Evolutionary conservation across 805 yeast species (phyloP).

Genomic region (Lipomyces sp.): DNA sequence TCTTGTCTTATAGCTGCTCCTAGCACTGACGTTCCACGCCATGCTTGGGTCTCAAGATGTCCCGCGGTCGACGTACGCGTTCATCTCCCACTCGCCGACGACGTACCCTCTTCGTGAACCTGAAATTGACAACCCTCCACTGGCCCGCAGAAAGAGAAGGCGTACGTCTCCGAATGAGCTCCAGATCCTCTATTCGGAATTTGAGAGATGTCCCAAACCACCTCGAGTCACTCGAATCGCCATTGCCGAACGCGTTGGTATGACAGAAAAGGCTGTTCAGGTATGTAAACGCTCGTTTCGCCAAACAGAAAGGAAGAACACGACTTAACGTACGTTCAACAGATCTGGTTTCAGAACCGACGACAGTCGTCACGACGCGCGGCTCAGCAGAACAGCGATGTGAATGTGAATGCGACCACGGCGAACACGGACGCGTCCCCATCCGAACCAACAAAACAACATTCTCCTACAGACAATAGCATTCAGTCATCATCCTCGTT

Average conservation of each 20-base stretch:
- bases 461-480: background rate
- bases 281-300: slow-evolving; percentile 15
- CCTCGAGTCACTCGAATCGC: slow-evolving; percentile 73
- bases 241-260: slow-evolving; percentile 78
- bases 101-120: slow-evolving; percentile 86
- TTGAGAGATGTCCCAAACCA: slow-evolving; percentile 78
- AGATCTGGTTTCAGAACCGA: slow-evolving; percentile 95
- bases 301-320: background rate
- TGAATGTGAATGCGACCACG: slow-evolving; percentile 13
- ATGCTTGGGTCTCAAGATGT: slow-evolving; percentile 20
- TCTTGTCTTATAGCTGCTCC: background rate
- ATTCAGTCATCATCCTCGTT: slow-evolving; percentile 12
- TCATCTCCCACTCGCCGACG: slow-evolving; percentile 89
- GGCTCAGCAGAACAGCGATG: slow-evolving; percentile 6
- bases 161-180: slow-evolving; percentile 91
- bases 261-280: slow-evolving; percentile 98
- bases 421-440: slow-evolving; percentile 25
- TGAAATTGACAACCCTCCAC: slow-evolving; percentile 82
- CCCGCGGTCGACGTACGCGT: slow-evolving; percentile 55
- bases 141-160: slow-evolving; percentile 93
- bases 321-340: background rate
- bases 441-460: background rate
- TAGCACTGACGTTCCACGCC: background rate
- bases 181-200: slow-evolving; percentile 78
- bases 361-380: slow-evolving; percentile 68